Evolutionary conservation across 1,284 basidiomycete genomes (phyloP).

Genomic region (Ceratobasidium sp.): DNA sequence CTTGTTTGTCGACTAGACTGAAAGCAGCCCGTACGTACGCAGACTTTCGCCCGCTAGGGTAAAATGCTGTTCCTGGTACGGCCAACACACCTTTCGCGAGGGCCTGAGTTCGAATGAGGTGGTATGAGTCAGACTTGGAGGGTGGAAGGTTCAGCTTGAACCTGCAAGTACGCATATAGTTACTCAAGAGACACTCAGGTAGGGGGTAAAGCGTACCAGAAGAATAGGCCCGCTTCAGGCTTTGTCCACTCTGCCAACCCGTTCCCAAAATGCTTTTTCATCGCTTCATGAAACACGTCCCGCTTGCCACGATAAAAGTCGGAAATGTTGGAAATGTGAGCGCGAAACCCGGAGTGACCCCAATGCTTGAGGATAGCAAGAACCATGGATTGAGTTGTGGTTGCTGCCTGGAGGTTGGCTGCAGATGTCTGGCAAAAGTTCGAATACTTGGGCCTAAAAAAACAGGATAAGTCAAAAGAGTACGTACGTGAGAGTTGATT

Average conservation of each 20-base stretch:
- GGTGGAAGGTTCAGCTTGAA: constrained; percentile 65
- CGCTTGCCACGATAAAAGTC: constrained; percentile 81
- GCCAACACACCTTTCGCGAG: constrained; percentile 85
- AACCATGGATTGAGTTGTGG: constrained; percentile 79
- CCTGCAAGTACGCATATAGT: constrained; percentile 52
- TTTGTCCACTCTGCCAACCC: constrained; percentile 83
- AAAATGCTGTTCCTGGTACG: constrained; percentile 82
- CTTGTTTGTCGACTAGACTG: constrained; percentile 71
- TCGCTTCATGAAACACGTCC: constrained; percentile 79
- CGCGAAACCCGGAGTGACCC: constrained; percentile 78
- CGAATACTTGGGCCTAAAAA: background rate
- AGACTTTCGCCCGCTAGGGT: constrained; percentile 71
- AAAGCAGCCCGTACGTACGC: constrained; percentile 83
- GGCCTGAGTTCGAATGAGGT: constrained; percentile 80
- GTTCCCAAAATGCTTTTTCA: constrained; percentile 69
- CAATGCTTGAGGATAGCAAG: constrained; percentile 76
- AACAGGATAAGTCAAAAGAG: too few species aligned
- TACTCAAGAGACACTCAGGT: constrained; percentile 15
- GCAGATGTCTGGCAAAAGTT: constrained; percentile 61
- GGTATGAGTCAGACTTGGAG: constrained; percentile 71
- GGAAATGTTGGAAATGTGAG: constrained; percentile 75
- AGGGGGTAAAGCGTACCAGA: constrained; percentile 65
- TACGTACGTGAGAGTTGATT: constrained; percentile 74
- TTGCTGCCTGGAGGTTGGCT: constrained; percentile 81
- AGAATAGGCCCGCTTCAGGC: constrained; percentile 91